Evolutionary conservation across 768 basidiomycete species (phyloP), one percentile per base, ranked within the genome.

Genomic region (Pleurotus salmoneostramineus): DNA sequence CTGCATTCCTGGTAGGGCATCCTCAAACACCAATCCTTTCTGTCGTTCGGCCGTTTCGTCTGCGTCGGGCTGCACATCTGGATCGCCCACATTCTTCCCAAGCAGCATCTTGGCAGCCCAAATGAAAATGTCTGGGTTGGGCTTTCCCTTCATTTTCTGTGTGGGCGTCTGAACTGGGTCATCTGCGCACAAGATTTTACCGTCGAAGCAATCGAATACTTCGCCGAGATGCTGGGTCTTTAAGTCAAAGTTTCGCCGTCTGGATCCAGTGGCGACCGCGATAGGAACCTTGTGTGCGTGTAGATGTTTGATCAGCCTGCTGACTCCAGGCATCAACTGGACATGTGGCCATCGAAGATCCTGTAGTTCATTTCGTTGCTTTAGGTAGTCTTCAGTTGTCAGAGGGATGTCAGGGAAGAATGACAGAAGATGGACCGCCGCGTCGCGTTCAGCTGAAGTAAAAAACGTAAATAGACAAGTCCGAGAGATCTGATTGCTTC

Each of bases 11-110:
- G 82, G 82, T 43, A 91, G 70, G 3, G 84, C 84, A 68, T 95
- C 93, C 70, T 95, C 93, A 58, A 95, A 90, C 2, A 95, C 85
- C 0, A 95, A 73, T 0, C 91, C 91, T 58, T 76, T 83, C 33
- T 67, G 69, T 42, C 89, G 75, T 68, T 85, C 85, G 34, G 61
- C 66, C 37, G 62, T 64, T 63, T 84, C 72, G 42, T 64, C 75
- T 82, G 34, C 68, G 68, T 42, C 90, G 76, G 67, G 85, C 85
- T 35, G 62, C 66, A 36, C 58, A 8, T 76, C 71, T 11, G 75
- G 68, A 58, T 75, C 69, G 3, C 89, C 88, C 0, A 91, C 87
- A 15, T 80, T 68, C 35, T 74, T 75, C 8, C 79, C 78, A 45
- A 91, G 69, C 56, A 83, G 71, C 60, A 78, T 76, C 51, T 79